Evolutionary conservation across 495 filamentous ascomycete species (phyloP), one percentile per base, ranked within the genome.

Genomic region (Hyaloscypha bicolor): DNA sequence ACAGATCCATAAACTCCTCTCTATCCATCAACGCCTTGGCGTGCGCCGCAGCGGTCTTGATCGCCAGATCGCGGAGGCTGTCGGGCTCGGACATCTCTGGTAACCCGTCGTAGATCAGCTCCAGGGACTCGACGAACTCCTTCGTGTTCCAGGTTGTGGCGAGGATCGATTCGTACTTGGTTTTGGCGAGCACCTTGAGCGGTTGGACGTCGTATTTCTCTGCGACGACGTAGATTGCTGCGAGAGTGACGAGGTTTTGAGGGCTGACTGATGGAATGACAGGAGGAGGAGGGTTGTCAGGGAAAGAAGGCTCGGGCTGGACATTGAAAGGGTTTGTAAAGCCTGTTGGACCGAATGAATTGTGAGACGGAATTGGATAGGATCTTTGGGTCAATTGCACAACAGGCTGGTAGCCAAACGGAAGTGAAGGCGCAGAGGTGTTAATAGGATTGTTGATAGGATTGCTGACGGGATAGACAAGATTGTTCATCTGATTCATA

Each of bases 161-260:
- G 8, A 59, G 29, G 4, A 60, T 31, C 21, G 48, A 21, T 9
- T 51, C 22, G 55, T 67, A 71, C 45, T 71, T 71, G 4, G 9
- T 21, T 6, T 39, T 21, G 8, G 64, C 59, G 8, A 35, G 39
- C 12, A 55, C 16, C 35, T 70, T 70, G 6, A 70, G 53, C 1
- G 25, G 29, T 16, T 58, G 68, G 19, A 70, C 42, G 35, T 66
- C 63, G 30, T 63, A 70, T 58, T 70, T 62, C 3, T 70, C 63
- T 6, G 63, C 58, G 33, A 63, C 25, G 16, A 66, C 58, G 45
- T 70, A 70, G 16, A 64, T 42, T 53, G 62, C 66, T 9, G 68
- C 53, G 31, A 66, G 62, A 45, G 51, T 63, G 30, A 70, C 16
- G 4, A 55, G 19, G 42, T 11, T 48, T 31, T 31, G 21, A 11